Evolutionary conservation across 805 yeast genomes (phyloP).

Genomic region (Saturnispora mendoncae): DNA sequence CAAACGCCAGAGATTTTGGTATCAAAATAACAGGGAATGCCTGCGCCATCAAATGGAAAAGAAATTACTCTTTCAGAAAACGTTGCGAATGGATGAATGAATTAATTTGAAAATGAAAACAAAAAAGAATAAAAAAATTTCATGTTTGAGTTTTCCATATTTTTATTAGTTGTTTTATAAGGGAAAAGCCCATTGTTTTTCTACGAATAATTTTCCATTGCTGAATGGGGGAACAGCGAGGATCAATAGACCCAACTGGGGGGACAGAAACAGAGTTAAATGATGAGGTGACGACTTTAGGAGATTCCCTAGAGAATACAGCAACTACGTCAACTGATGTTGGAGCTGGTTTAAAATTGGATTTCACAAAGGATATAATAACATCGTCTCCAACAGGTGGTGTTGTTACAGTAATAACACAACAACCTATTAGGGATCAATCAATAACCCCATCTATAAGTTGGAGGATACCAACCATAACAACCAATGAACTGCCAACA

Average conservation of each 20-base stretch:
- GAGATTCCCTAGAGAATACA: background rate
- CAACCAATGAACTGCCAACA: constrained; percentile 16
- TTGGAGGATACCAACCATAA: constrained; percentile 14
- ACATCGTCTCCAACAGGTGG: constrained; percentile 2
- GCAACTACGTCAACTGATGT: background rate
- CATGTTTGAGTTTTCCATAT: too few relatives aligned
- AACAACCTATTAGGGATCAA: constrained; percentile 3
- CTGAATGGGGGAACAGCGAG: too few relatives aligned
- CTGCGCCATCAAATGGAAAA: background rate
- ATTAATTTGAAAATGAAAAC: background rate
- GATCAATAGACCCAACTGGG: too few relatives aligned
- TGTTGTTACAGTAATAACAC: constrained; percentile 12
- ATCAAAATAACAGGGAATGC: background rate
- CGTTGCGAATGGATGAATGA: background rate
- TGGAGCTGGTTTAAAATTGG: background rate
- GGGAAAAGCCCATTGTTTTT: too few relatives aligned
- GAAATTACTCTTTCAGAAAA: background rate
- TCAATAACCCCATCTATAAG: constrained; percentile 4
- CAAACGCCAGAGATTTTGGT: background rate
- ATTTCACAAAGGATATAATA: background rate
- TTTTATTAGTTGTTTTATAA: too few relatives aligned
- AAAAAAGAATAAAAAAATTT: background rate
- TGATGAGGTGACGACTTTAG: background rate
- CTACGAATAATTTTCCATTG: too few relatives aligned
- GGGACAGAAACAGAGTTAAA: too few relatives aligned